Evolutionary conservation across 768 basidiomycete species (phyloP), one percentile per base, ranked within the genome.

Genomic region (Trametes meyenii): DNA sequence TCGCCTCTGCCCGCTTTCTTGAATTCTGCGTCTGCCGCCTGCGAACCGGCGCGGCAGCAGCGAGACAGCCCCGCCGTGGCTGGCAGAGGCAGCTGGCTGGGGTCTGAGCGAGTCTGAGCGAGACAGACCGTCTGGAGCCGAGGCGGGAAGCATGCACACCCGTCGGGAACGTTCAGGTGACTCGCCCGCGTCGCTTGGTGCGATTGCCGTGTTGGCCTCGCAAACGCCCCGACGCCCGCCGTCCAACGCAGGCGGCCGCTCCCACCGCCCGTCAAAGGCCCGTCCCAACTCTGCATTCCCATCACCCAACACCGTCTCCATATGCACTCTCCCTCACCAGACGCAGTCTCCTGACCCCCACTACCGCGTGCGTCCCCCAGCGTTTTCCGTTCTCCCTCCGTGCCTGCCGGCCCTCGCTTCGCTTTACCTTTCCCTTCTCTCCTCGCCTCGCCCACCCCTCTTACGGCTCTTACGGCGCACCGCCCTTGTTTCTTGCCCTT

Each of bases 271-370:
- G 46, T 57, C 55, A 49, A 29, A 8, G 35, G 17, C 26, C 29
- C 24, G 14, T 39, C n/a, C 39, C 12, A 4, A 29, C 17, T 14
- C 14, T 45, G 26, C 46, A 24, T 39, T 23, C 24, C 24, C 55
- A 57, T 57, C 55, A 57, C 10, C 46, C 7, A 8, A 17, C 55
- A 23, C 16, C 53, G 12, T 8, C 21, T 14, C 55, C 55, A 24
- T 33, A 36, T 39, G 33, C 26, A 26, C 55, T 24, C 19, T 21
- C 21, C 46, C 4, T 11, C 46, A 48, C 56, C 5, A 8, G 21
- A 13, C 46, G 24, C 56, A 48, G 56, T 58, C 56, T 58, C 48
- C 56, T 58, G 56, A 58, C 56, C 46, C 14, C 13, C 46, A 17
- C 44, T 8, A n/a, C 46, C 56, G 35, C 46, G 46, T 40, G 56